These are phyloP conservation scores for Capillidium heterosporum DNA, from an alignment of 371 early-diverging fungal genomes.

Conservation along the genomic window DNA sequence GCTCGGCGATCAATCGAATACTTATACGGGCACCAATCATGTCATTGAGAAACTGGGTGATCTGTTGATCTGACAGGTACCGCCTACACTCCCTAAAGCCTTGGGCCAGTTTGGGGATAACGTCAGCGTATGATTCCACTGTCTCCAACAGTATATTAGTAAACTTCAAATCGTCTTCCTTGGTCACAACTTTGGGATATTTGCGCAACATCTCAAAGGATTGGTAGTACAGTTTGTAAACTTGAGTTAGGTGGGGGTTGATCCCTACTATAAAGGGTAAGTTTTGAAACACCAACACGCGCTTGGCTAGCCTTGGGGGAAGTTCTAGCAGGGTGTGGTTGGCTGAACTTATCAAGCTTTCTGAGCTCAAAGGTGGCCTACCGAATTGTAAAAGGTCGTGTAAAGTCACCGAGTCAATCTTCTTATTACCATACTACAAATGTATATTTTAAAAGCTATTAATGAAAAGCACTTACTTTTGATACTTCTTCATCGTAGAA, in stretches of 20 bases:
- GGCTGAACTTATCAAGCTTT: slow-evolving; percentile 26
- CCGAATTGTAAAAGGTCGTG: slow-evolving; percentile 55
- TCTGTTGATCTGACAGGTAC: slow-evolving; percentile 61
- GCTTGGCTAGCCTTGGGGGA: slow-evolving; percentile 62
- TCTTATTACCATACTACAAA: slow-evolving; percentile 29
- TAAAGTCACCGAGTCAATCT: slow-evolving; percentile 58
- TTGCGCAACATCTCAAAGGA: slow-evolving; percentile 49
- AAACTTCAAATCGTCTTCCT: slow-evolving; percentile 30
- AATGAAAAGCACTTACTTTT: slow-evolving; percentile 11
- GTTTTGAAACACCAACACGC: slow-evolving; percentile 62
- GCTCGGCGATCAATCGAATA: slow-evolving; percentile 86
- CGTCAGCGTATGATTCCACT: slow-evolving; percentile 57
- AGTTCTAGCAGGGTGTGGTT: slow-evolving; percentile 54
- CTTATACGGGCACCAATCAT: slow-evolving; percentile 89
- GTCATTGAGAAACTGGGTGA: slow-evolving; percentile 61
- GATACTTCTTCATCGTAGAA: slow-evolving; percentile 21
- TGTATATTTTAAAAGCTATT: not conserved
- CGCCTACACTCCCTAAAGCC: slow-evolving; percentile 73
- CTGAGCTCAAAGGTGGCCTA: slow-evolving; percentile 25
- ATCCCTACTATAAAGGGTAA: slow-evolving; percentile 82
- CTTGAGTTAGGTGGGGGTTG: slow-evolving; percentile 63
- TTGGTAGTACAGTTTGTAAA: slow-evolving; percentile 63
- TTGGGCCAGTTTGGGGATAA: slow-evolving; percentile 65
- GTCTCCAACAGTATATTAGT: slow-evolving; percentile 43
- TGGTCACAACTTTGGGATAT: slow-evolving; percentile 24